phyloP scores from a whole-genome alignment of 2,329 filamentous ascomycete species.

The Fusarium sp. region DNA sequence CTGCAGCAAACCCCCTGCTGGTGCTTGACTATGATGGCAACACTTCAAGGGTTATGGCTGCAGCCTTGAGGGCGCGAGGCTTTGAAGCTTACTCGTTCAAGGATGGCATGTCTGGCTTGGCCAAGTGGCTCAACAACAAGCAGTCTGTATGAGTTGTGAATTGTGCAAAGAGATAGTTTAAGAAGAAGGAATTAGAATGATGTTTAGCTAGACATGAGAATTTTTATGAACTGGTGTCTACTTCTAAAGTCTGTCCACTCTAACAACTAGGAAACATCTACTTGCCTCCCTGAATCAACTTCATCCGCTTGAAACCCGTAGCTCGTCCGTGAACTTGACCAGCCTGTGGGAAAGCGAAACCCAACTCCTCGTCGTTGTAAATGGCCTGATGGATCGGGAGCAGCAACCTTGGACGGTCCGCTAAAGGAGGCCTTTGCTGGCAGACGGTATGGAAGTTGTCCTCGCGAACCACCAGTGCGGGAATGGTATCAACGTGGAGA shows the following conservation, averaged over 20 bases:
- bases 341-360: not conserved
- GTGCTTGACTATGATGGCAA: not conserved
- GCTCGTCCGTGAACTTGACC: not conserved
- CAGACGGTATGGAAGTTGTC: conserved; percentile 3
- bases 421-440: not conserved
- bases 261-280: not conserved
- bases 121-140: not conserved
- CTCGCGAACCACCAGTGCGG: not conserved
- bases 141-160: not conserved
- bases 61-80: not conserved
- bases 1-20: not conserved
- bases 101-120: not conserved
- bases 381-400: conserved; percentile 1
- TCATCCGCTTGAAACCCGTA: not conserved
- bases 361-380: conserved; percentile 1
- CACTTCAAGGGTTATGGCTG: not conserved
- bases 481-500: not conserved
- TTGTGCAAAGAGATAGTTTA: not conserved
- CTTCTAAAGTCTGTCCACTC: not conserved
- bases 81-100: not conserved
- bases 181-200: not conserved
- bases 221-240: not conserved
- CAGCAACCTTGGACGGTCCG: not conserved
- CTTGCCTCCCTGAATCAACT: not conserved
- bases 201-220: not conserved